phyloP scores from a whole-genome alignment of 2,329 filamentous ascomycete species.

The Fusarium sp. region DNA sequence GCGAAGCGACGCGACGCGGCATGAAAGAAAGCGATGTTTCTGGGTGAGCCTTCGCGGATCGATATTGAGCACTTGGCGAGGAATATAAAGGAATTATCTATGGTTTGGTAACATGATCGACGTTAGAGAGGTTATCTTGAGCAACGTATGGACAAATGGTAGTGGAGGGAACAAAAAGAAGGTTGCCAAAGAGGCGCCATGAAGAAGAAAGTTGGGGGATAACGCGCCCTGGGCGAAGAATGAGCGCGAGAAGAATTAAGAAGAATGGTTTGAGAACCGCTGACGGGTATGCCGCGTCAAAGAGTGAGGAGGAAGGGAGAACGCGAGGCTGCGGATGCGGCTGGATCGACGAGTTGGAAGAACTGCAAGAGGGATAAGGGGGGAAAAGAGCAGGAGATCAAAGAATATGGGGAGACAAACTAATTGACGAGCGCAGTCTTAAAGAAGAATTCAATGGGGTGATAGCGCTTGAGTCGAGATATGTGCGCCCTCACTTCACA shows the following conservation, averaged over 20 bases:
- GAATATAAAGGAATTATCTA: slow-evolving; percentile 52
- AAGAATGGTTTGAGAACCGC: slow-evolving; percentile 13
- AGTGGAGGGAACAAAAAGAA: slow-evolving; percentile 38
- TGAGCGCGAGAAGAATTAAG: slow-evolving; percentile 13
- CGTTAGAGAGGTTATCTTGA: slow-evolving; percentile 66
- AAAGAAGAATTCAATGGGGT: slow-evolving; percentile 30
- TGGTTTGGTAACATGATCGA: slow-evolving; percentile 63
- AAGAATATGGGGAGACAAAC: slow-evolving; percentile 49
- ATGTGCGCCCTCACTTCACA: slow-evolving; percentile 40
- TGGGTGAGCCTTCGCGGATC: slow-evolving; percentile 7
- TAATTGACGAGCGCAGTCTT: slow-evolving; percentile 47
- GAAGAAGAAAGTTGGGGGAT: slow-evolving; percentile 31
- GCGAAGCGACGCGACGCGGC: slow-evolving; percentile 28
- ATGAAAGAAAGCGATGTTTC: slow-evolving; percentile 18
- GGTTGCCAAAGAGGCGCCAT: slow-evolving; percentile 44
- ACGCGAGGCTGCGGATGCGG: slow-evolving; percentile 42
- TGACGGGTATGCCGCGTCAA: slow-evolving; percentile 23
- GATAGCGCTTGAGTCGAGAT: slow-evolving; percentile 34
- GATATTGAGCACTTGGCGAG: slow-evolving; percentile 39
- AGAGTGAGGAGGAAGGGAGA: slow-evolving; percentile 32
- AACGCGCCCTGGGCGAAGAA: slow-evolving; percentile 26
- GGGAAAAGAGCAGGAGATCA: slow-evolving; percentile 34
- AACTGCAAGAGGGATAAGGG: slow-evolving; percentile 31
- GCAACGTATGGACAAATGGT: slow-evolving; percentile 39
- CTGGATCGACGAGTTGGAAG: slow-evolving; percentile 35